Conservation (phyloP, 169 alveolate genomes). For the Eimeria acervulina region DNA sequence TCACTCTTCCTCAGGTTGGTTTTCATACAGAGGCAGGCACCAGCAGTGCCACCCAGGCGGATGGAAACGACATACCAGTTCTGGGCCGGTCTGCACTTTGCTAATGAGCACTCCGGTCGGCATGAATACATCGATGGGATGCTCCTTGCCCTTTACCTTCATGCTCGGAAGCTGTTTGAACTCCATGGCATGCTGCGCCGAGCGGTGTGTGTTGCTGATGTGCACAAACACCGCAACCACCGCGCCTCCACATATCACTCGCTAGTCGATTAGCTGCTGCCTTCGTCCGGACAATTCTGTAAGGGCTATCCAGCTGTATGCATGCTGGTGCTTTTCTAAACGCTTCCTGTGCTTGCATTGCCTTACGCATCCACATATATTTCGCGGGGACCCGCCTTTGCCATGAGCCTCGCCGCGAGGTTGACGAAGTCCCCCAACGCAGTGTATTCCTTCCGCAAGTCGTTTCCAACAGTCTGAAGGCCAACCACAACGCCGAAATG, state of each 20-base stretch:
- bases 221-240: slow-evolving; percentile 1
- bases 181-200: slow-evolving; percentile 83
- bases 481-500: slow-evolving; percentile 56
- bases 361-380: slow-evolving; percentile 85
- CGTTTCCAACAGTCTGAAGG: slow-evolving; percentile 87
- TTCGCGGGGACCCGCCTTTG: slow-evolving; percentile 87
- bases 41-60: neutral
- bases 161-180: slow-evolving; percentile 82
- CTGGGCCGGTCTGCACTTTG: slow-evolving; percentile 66
- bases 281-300: neutral
- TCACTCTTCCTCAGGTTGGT: neutral
- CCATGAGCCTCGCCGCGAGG: slow-evolving; percentile 90
- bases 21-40: neutral
- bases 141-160: slow-evolving; percentile 84
- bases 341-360: neutral
- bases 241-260: neutral
- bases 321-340: neutral
- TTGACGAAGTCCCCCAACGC: slow-evolving; percentile 93
- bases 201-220: slow-evolving; percentile 85
- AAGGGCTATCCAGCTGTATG: neutral
- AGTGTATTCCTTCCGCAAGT: slow-evolving; percentile 90
- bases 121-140: slow-evolving; percentile 81
- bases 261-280: neutral
- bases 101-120: slow-evolving; percentile 80
- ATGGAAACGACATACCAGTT: neutral